These are phyloP conservation scores for Thraustochytrium sp. DNA, from an alignment of 352 stramenopile species.

Conservation along the genomic window DNA sequence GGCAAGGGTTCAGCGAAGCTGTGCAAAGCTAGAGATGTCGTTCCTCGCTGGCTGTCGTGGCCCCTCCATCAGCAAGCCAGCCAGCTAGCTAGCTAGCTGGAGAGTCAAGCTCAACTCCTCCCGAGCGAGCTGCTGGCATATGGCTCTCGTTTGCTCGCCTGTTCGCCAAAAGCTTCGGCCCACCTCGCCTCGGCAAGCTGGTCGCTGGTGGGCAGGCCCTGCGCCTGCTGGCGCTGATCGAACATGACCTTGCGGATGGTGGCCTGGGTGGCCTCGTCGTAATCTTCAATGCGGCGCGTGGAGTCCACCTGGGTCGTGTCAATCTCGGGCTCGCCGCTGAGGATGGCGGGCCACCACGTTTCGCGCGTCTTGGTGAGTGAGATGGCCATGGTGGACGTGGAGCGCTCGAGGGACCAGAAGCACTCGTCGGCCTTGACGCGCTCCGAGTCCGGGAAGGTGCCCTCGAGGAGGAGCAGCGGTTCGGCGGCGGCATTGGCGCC, in stretches of 20 bases:
- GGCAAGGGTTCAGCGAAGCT: too few relatives aligned
- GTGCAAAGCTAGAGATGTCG: too few relatives aligned
- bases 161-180: neutral
- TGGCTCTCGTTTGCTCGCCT: neutral
- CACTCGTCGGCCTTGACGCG: neutral
- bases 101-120: too few relatives aligned
- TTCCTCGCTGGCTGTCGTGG: too few relatives aligned
- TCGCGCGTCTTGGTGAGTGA: constrained; percentile 61
- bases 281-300: constrained; percentile 58
- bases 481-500: constrained; percentile 58
- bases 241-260: constrained; percentile 66
- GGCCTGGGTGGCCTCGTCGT: constrained; percentile 64
- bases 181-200: neutral
- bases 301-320: constrained; percentile 65
- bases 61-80: too few relatives aligned
- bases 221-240: constrained; percentile 29
- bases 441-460: constrained; percentile 42
- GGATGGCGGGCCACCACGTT: constrained; percentile 58
- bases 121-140: too few relatives aligned
- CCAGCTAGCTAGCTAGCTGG: too few relatives aligned
- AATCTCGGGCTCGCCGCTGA: constrained; percentile 60
- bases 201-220: constrained; percentile 22
- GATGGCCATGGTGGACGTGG: constrained; percentile 42
- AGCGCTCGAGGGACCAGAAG: constrained; percentile 1
- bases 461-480: constrained; percentile 77